Conservation (phyloP, 257 asterid genomes). For the Haberlea rhodopensis region DNA sequence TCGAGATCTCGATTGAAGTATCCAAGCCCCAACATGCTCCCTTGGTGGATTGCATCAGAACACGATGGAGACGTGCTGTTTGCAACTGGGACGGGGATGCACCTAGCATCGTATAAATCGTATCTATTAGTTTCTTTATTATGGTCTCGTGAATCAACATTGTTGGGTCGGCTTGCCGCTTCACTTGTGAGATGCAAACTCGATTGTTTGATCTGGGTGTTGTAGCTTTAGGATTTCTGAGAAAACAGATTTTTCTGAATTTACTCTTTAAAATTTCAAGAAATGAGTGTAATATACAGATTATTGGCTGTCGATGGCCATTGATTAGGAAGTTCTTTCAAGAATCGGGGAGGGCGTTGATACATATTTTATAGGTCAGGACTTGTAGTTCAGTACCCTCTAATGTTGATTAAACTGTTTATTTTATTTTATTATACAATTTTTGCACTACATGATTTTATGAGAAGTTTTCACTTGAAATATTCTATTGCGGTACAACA, state of each 20-base stretch:
- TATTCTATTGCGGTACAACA: too few species aligned
- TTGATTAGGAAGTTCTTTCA: neutral
- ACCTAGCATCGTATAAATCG: slow-evolving; percentile 78
- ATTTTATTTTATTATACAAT: too few species aligned
- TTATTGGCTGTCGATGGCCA: slow-evolving; percentile 12
- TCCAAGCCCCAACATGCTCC: slow-evolving; percentile 79
- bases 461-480: too few species aligned
- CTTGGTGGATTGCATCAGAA: slow-evolving; percentile 83
- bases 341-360: neutral
- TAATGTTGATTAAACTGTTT: too few species aligned
- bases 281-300: neutral
- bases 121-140: neutral
- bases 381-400: slow-evolving; percentile 24
- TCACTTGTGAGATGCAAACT: slow-evolving; percentile 22
- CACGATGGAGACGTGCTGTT: slow-evolving; percentile 81
- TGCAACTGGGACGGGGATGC: slow-evolving; percentile 95
- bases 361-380: slow-evolving; percentile 19
- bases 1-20: slow-evolving; percentile 38
- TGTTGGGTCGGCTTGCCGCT: neutral
- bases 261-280: slow-evolving; percentile 4
- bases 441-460: too few species aligned
- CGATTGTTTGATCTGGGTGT: slow-evolving; percentile 21
- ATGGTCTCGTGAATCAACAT: neutral
- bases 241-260: neutral
- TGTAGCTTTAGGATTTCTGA: slow-evolving; percentile 17